phyloP scores from a whole-genome alignment of 331 rosid genomes.

The Erythrophleum ivorense region DNA sequence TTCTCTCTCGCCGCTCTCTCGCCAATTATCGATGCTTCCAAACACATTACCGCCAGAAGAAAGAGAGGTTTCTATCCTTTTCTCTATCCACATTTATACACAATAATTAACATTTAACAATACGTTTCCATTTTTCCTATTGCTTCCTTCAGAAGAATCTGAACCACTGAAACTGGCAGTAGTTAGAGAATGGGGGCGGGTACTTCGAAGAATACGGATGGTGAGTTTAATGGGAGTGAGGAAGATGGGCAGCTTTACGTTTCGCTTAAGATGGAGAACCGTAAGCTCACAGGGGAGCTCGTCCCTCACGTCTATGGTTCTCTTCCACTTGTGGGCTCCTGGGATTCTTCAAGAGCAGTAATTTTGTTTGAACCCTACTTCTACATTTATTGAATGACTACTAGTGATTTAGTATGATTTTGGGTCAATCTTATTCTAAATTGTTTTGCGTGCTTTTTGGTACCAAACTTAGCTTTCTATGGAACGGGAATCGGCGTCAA shows the following conservation, averaged over 20 bases:
- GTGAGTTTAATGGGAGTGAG: neutral
- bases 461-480: slow-evolving; percentile 62
- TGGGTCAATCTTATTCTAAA: neutral
- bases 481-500: slow-evolving; percentile 87
- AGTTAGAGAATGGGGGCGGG: slow-evolving; percentile 48
- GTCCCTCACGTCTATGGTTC: slow-evolving; percentile 87
- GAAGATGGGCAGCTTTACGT: slow-evolving; percentile 69
- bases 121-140: neutral
- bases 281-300: slow-evolving; percentile 67
- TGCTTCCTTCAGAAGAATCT: neutral
- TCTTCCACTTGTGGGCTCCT: slow-evolving; percentile 72
- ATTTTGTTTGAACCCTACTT: slow-evolving; percentile 30
- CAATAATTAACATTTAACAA: neutral
- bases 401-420: neutral
- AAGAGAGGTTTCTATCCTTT: neutral
- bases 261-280: slow-evolving; percentile 88
- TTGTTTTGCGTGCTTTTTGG: neutral
- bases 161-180: slow-evolving; percentile 33
- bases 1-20: neutral
- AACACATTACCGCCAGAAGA: neutral
- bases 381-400: neutral
- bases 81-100: neutral
- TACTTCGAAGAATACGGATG: slow-evolving; percentile 56
- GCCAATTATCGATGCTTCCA: slow-evolving; percentile 6
- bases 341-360: slow-evolving; percentile 87